Evolutionary conservation across 2,329 filamentous ascomycete genomes (phyloP).

Genomic region (Didymella pinodella): DNA sequence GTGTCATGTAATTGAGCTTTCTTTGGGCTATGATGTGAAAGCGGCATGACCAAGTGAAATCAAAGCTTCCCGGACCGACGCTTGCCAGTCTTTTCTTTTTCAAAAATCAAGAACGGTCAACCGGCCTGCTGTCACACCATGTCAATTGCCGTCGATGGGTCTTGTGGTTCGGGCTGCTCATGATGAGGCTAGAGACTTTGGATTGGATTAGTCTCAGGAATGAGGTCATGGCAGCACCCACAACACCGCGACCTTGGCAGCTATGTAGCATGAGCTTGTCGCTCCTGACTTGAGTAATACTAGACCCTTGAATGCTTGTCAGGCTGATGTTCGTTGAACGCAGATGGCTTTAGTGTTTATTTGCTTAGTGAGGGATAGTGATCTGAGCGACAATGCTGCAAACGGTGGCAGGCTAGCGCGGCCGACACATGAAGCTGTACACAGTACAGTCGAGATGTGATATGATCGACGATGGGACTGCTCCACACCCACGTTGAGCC

Average conservation of each 20-base stretch:
- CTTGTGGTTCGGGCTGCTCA: not conserved
- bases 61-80: not conserved
- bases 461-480: slow-evolving; percentile 13
- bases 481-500: slow-evolving; percentile 13
- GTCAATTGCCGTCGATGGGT: slow-evolving; percentile 7
- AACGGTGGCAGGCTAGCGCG: not conserved
- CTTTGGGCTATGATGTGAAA: not conserved
- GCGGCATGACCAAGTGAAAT: not conserved
- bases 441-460: slow-evolving; percentile 3
- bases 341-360: not conserved
- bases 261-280: slow-evolving; percentile 15
- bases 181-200: not conserved
- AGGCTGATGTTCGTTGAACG: not conserved
- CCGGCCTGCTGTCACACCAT: slow-evolving; percentile 10
- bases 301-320: not conserved
- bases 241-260: slow-evolving; percentile 10
- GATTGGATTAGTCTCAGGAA: not conserved
- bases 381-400: not conserved
- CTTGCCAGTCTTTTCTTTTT: slow-evolving; percentile 10
- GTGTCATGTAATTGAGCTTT: not conserved
- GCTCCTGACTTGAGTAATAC: slow-evolving; percentile 4
- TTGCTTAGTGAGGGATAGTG: not conserved
- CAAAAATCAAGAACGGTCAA: not conserved
- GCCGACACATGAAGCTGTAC: slow-evolving; percentile 8
- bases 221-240: slow-evolving; percentile 1